Evolutionary conservation across 2,329 filamentous ascomycete genomes (phyloP).

Genomic region (Drechmeria coniospora): DNA sequence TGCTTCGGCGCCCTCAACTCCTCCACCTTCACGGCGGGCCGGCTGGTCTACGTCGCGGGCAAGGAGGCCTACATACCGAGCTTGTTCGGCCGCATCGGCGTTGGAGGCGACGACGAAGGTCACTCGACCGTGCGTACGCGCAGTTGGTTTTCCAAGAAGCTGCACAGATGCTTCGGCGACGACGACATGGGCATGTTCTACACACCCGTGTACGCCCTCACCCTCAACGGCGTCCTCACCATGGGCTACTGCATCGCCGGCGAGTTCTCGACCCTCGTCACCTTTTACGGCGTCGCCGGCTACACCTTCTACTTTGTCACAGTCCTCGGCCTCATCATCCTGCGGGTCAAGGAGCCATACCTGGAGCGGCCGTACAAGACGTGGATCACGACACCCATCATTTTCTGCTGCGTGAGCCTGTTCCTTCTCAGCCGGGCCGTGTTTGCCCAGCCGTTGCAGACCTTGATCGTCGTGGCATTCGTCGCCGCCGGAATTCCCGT

Average conservation of each 20-base stretch:
- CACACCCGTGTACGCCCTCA: conserved; percentile 84
- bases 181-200: conserved; percentile 69
- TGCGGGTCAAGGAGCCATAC: conserved; percentile 73
- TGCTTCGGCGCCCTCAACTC: conserved; percentile 94
- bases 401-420: conserved; percentile 94
- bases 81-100: conserved; percentile 69
- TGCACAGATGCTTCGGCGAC: conserved; percentile 56
- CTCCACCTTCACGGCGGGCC: conserved; percentile 81
- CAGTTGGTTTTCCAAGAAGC: conserved; percentile 40
- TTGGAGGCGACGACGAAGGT: conserved; percentile 31
- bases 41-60: conserved; percentile 83
- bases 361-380: conserved; percentile 86
- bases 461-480: conserved; percentile 71
- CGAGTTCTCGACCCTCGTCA: conserved; percentile 82
- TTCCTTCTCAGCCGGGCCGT: conserved; percentile 81
- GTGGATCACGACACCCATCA: conserved; percentile 93
- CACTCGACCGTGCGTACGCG: conserved; percentile 30
- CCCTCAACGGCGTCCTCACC: conserved; percentile 65
- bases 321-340: conserved; percentile 80
- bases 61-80: conserved; percentile 87
- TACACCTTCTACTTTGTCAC: conserved; percentile 97
- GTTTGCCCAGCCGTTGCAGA: conserved; percentile 83
- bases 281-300: conserved; percentile 93
- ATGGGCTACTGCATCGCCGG: conserved; percentile 67
- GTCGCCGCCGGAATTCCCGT: conserved; percentile 71